Evolutionary conservation across 345 rosid species (phyloP).

Genomic region (Sonneratia alba): DNA sequence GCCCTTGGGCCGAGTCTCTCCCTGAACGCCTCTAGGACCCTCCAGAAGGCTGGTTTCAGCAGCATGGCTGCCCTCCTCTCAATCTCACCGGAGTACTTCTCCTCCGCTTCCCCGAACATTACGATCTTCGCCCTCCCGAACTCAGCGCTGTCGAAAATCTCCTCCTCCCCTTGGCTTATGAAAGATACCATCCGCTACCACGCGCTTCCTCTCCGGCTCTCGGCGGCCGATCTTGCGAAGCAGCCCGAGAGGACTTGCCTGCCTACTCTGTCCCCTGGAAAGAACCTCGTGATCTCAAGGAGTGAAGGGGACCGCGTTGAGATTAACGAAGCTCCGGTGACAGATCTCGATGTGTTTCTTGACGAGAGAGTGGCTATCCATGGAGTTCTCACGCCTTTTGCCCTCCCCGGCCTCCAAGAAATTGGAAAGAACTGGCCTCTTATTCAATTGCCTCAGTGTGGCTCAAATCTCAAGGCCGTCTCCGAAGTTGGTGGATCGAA

Average conservation of each 20-base stretch:
- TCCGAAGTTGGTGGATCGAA: slow-evolving; percentile 17
- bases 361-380: slow-evolving; percentile 51
- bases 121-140: slow-evolving; percentile 77
- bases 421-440: slow-evolving; percentile 21
- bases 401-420: slow-evolving; percentile 18
- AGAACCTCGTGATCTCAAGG: slow-evolving; percentile 42
- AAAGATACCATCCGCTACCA: slow-evolving; percentile 68
- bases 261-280: slow-evolving; percentile 40
- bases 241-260: slow-evolving; percentile 42
- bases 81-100: slow-evolving; percentile 50
- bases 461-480: slow-evolving; percentile 18
- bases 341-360: slow-evolving; percentile 67
- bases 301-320: slow-evolving; percentile 27
- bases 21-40: slow-evolving; percentile 48
- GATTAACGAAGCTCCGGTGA: slow-evolving; percentile 44
- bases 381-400: slow-evolving; percentile 57
- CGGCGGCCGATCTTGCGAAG: slow-evolving; percentile 41
- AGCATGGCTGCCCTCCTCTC: slow-evolving; percentile 50
- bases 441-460: slow-evolving; percentile 23
- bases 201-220: slow-evolving; percentile 37
- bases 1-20: slow-evolving; percentile 15
- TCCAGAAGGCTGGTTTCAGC: slow-evolving; percentile 53
- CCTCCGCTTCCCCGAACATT: slow-evolving; percentile 33
- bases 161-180: slow-evolving; percentile 42
- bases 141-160: slow-evolving; percentile 35